These are phyloP conservation scores for Mercurialis annua DNA, from an alignment of 345 rosid genomes.

Conservation along the genomic window DNA sequence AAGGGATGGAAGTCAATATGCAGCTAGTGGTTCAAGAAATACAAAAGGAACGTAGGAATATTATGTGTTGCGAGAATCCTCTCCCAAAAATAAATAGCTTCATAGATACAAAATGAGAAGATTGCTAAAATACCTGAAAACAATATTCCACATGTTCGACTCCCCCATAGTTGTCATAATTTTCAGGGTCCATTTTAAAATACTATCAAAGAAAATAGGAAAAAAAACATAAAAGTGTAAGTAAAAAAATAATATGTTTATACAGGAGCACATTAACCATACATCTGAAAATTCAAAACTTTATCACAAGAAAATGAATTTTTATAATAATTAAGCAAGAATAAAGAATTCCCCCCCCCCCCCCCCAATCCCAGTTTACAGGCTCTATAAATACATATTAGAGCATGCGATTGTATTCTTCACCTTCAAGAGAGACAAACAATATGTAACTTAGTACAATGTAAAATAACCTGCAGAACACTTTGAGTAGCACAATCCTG, in stretches of 20 bases:
- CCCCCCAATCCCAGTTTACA: background rate
- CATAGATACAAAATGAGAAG: constrained; percentile 9
- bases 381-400: background rate
- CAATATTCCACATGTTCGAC: constrained; percentile 28
- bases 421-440: constrained; percentile 9
- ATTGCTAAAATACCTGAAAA: constrained; percentile 16
- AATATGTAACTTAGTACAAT: constrained; percentile 1
- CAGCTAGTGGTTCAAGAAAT: background rate
- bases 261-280: background rate
- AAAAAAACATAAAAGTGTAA: constrained; percentile 18
- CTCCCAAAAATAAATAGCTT: background rate
- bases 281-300: constrained; percentile 4
- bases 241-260: constrained; percentile 11
- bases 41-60: background rate
- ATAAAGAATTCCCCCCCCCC: background rate
- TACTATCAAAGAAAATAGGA: constrained; percentile 16
- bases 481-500: constrained; percentile 31
- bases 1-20: constrained; percentile 12
- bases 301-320: background rate
- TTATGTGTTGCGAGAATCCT: background rate
- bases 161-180: constrained; percentile 27
- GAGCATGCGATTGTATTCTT: background rate
- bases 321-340: background rate
- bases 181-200: constrained; percentile 28
- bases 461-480: constrained; percentile 24